phyloP scores from a whole-genome alignment of 495 filamentous ascomycete species.

The Penicillium parvum region DNA sequence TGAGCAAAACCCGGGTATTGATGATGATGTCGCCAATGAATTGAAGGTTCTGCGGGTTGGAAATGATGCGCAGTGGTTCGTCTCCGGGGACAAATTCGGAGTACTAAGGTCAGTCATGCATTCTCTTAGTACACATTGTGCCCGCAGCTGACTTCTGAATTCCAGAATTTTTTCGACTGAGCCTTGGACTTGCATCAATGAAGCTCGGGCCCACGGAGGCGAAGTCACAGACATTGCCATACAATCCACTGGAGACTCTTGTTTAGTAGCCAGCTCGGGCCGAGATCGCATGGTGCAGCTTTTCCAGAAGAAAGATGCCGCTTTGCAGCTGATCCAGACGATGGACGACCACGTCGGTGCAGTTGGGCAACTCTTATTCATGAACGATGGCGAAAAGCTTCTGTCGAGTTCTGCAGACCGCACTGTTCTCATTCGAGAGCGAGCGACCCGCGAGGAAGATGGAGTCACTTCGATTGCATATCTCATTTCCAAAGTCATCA shows the following conservation, averaged over 20 bases:
- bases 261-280: slow-evolving; percentile 71
- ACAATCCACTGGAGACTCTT: slow-evolving; percentile 29
- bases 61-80: slow-evolving; percentile 56
- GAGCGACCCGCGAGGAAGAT: slow-evolving; percentile 61
- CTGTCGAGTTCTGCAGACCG: slow-evolving; percentile 87
- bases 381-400: slow-evolving; percentile 61
- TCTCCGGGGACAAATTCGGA: slow-evolving; percentile 82
- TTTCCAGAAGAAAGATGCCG: slow-evolving; percentile 56
- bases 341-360: slow-evolving; percentile 74
- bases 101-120: slow-evolving; percentile 59
- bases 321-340: slow-evolving; percentile 63
- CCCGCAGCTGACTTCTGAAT: slow-evolving; percentile 17
- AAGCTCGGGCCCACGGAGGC: slow-evolving; percentile 77
- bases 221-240: slow-evolving; percentile 82
- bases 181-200: slow-evolving; percentile 49
- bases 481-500: slow-evolving; percentile 67
- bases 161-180: slow-evolving; percentile 43
- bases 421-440: slow-evolving; percentile 71
- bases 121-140: background rate
- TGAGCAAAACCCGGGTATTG: slow-evolving; percentile 54
- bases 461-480: slow-evolving; percentile 68
- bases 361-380: slow-evolving; percentile 59
- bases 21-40: slow-evolving; percentile 67
- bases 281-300: slow-evolving; percentile 89
- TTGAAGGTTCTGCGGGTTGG: slow-evolving; percentile 64